Percentiles rank a stretch among this genome's conserved stretches.
phyloP scores from a whole-genome alignment of 768 basidiomycete species.

The Kwoniella botswanensis region DNA sequence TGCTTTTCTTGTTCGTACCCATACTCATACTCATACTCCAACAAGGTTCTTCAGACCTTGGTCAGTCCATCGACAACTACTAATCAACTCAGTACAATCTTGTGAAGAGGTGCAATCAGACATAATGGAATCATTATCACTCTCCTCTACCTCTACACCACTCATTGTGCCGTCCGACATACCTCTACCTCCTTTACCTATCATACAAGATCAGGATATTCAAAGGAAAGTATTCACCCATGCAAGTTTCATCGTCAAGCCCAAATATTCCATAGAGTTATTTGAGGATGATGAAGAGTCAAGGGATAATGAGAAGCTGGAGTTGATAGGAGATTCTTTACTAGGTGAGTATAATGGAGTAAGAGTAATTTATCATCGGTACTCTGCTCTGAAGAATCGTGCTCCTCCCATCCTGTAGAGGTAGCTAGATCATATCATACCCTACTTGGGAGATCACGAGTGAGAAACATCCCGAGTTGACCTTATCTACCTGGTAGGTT shows the following conservation, averaged over 20 bases:
- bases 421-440: too few species aligned
- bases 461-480: background rate
- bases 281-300: conserved; percentile 26
- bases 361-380: background rate
- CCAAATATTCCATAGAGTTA: conserved; percentile 9
- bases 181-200: conserved; percentile 35
- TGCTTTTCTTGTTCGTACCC: background rate
- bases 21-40: background rate
- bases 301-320: conserved; percentile 45
- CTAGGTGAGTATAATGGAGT: conserved; percentile 15
- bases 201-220: conserved; percentile 25
- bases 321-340: conserved; percentile 40
- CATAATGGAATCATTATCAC: background rate
- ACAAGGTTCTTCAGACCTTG: background rate
- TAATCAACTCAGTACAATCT: background rate
- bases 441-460: too few species aligned
- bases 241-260: conserved; percentile 27
- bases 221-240: conserved; percentile 43
- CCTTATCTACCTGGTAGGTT: background rate
- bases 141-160: background rate
- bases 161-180: background rate
- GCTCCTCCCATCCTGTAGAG: too few species aligned
- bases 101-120: background rate
- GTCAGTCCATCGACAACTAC: background rate
- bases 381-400: background rate